Base-by-base conservation (phyloP, 306 rosid species). In the Ziziphus jujuba region DNA sequence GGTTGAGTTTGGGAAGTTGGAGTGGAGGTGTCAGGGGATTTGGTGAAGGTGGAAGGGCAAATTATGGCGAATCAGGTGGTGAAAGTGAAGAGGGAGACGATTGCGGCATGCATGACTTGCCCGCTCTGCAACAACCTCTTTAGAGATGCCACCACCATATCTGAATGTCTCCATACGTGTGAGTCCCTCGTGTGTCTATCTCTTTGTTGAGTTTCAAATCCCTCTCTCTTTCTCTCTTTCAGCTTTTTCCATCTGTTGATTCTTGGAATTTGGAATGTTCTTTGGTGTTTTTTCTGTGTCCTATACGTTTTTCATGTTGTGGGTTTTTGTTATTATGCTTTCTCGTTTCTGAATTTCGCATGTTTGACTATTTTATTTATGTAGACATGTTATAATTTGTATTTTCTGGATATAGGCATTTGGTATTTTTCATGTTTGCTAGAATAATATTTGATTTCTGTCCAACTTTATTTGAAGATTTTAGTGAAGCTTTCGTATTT, bases 111-210 rank as follows among this genome's bases (percentile, higher is more conserved):
- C 99, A 88, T 93, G 88, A 93, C 92, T 68, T 93, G 99, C 70
- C 90, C 95, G 20, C 90, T 93, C 17, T 93, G 97, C 71, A 49
- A 86, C 56, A 85, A 88, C 65, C 67, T 93, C 49, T 88, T 83
- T 75, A 83, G 66, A 45, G 96, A 93, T 64, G 97, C 99, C 56
- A 93, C 99, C 35, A 90, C 99, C 64, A 88, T 93, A 69, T 83
- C 97, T 38, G 97, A 90, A 84, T 93, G 99, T 56, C 99, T 93
- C 65, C 99, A 93, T 75, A 93, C 99, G 79, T 90, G 99, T 93
- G 70, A 90, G 96, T 63, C 43, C 19, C 55, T 70, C 59, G 0
- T n/a, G 45, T 49, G 40, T 65, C 56, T 14, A 33, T 69, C 56
- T 17, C 20, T n/a, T 56, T 2, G 40, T 24, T 69, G 25, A 23